Conservation (phyloP, 2,329 filamentous ascomycete species). For the Ophiocordyceps camponoti-rufipedis region DNA sequence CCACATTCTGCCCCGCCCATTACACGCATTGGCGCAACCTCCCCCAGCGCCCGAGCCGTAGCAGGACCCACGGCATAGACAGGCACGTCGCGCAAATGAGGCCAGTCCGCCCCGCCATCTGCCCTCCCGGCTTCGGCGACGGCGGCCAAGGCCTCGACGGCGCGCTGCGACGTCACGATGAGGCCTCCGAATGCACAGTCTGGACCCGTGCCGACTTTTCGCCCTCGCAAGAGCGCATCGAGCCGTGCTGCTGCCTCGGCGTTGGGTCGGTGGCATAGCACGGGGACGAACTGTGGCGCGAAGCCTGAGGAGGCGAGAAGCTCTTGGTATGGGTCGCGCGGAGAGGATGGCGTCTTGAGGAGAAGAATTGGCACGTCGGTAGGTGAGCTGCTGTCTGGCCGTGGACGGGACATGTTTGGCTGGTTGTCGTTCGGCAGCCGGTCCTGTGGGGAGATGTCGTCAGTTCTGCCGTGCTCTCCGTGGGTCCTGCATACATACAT, state of each 20-base stretch:
- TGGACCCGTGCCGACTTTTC: conserved; percentile 18
- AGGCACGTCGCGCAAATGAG: conserved; percentile 35
- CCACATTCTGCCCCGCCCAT: conserved; percentile 61
- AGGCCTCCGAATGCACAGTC: conserved; percentile 48
- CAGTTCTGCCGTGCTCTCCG: too few relatives aligned
- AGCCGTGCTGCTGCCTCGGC: conserved; percentile 38
- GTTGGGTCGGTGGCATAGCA: conserved; percentile 53
- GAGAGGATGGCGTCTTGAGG: conserved; percentile 59
- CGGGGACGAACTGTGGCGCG: conserved; percentile 54
- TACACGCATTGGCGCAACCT: conserved; percentile 40
- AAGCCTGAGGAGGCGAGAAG: conserved; percentile 36
- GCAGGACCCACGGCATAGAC: conserved; percentile 70
- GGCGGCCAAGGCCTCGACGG: conserved; percentile 58
- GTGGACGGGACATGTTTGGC: too few relatives aligned
- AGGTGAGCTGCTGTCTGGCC: background rate
- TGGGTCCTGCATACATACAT: too few relatives aligned
- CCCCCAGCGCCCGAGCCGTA: conserved; percentile 54
- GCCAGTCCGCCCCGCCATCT: conserved; percentile 18
- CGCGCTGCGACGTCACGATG: conserved; percentile 69
- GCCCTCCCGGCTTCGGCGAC: conserved; percentile 30
- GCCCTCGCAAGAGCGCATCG: conserved; percentile 25
- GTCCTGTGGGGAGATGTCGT: too few relatives aligned
- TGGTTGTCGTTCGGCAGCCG: too few relatives aligned
- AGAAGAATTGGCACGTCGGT: conserved; percentile 39
- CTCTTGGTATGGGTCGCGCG: conserved; percentile 55